phyloP scores from a whole-genome alignment of 148 eudicot genomes.

The Rhododendron kiyosumense region DNA sequence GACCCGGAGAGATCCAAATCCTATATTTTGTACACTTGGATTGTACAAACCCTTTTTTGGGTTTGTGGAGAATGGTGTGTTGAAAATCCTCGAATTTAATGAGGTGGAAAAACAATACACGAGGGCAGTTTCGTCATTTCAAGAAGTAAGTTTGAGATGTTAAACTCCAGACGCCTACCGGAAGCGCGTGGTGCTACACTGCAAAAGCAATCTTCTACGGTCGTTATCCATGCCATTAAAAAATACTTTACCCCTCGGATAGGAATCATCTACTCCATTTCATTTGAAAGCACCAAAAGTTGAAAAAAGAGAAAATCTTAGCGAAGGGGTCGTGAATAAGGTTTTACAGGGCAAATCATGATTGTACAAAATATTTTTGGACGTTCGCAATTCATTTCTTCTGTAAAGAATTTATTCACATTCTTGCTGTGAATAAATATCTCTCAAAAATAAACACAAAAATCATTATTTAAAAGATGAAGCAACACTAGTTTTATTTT shows the following conservation, averaged over 20 bases:
- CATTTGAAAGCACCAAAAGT: neutral
- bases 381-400: too few relatives aligned
- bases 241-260: neutral
- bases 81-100: neutral
- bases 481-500: too few relatives aligned
- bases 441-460: too few relatives aligned
- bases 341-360: fast-evolving
- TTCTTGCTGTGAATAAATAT: too few relatives aligned
- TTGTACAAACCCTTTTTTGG: neutral
- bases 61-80: neutral
- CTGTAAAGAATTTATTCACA: too few relatives aligned
- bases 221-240: neutral
- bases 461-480: too few relatives aligned
- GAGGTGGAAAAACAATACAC: neutral
- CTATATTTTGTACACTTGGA: neutral
- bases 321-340: too few relatives aligned
- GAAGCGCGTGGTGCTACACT: neutral
- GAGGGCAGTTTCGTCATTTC: neutral
- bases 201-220: neutral
- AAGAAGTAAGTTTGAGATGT: neutral
- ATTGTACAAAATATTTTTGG: too few relatives aligned
- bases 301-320: too few relatives aligned
- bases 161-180: neutral
- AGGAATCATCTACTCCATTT: neutral
- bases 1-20: neutral